Conservation (phyloP, 2,329 filamentous ascomycete species). For the Pseudopithomyces maydicus region DNA sequence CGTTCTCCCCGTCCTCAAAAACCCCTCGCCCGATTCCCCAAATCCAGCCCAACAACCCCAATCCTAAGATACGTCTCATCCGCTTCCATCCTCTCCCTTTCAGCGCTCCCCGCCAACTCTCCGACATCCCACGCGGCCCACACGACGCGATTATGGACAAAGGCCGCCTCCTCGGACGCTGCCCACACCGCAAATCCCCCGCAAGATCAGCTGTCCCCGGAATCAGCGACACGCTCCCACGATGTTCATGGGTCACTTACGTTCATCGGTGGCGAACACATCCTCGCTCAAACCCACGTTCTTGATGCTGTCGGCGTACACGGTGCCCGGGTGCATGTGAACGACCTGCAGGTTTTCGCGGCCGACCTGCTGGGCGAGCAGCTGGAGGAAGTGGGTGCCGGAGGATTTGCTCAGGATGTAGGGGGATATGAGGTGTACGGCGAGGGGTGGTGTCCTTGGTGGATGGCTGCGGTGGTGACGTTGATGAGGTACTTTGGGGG, state of each 20-base stretch:
- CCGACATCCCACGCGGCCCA: constrained; percentile 51
- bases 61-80: constrained; percentile 11
- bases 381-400: constrained; percentile 9
- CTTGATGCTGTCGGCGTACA: constrained; percentile 2
- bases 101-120: constrained; percentile 33
- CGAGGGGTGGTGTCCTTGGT: constrained; percentile 4
- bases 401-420: constrained; percentile 10
- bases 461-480: constrained; percentile 10
- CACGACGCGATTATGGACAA: constrained; percentile 46
- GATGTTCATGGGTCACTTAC: not conserved
- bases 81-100: constrained; percentile 9
- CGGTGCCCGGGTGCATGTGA: constrained; percentile 11
- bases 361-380: constrained; percentile 3
- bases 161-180: constrained; percentile 44
- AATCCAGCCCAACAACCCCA: not conserved
- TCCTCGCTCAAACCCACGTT: not conserved
- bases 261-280: constrained; percentile 2
- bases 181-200: constrained; percentile 45
- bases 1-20: not conserved
- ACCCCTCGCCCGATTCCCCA: not conserved
- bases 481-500: constrained; percentile 11
- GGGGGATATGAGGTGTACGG: not conserved
- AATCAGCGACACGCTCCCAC: not conserved
- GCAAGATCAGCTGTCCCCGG: constrained; percentile 17
- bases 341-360: constrained; percentile 13